Percentiles rank a stretch among this genome's conserved stretches.
Evolutionary conservation across 177 flowering plant species (phyloP).

Genomic region (Vitis hybrid): DNA sequence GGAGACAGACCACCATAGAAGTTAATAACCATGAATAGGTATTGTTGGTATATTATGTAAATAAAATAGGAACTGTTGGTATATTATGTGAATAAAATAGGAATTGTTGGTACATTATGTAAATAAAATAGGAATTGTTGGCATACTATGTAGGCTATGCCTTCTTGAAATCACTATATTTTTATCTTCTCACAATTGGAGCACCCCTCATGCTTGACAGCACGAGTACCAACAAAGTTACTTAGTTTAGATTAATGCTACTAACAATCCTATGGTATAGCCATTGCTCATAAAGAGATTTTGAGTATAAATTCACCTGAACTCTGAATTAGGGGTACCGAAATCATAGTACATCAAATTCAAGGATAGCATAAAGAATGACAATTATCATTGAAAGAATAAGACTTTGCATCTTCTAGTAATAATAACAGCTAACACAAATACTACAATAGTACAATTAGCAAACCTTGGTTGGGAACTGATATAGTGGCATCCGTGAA

Average conservation of each 20-base stretch:
- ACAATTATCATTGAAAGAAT: background rate
- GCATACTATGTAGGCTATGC: no score
- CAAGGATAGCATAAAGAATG: background rate
- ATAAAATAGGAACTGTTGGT: background rate
- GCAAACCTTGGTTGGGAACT: slow-evolving; percentile 78
- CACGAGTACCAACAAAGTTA: no score
- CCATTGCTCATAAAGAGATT: no score
- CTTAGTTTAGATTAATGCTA: no score
- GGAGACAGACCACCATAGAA: background rate
- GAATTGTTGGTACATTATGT: background rate
- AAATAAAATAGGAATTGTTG: background rate
- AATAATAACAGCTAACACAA: background rate
- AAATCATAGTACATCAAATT: no score
- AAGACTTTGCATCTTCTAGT: background rate
- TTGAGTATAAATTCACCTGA: no score
- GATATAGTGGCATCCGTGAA: slow-evolving; percentile 81
- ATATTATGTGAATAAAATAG: no score
- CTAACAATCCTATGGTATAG: no score
- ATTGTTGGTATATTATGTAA: background rate
- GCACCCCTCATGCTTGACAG: no score
- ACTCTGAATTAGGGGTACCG: no score
- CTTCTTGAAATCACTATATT: no score
- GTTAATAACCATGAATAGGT: background rate
- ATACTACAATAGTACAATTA: background rate
- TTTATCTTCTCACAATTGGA: no score